Percentiles rank a stretch among this genome's conserved stretches.
These are phyloP conservation scores for Gossypium davidsonii DNA, from an alignment of 441 rosid genomes.

Conservation along the genomic window DNA sequence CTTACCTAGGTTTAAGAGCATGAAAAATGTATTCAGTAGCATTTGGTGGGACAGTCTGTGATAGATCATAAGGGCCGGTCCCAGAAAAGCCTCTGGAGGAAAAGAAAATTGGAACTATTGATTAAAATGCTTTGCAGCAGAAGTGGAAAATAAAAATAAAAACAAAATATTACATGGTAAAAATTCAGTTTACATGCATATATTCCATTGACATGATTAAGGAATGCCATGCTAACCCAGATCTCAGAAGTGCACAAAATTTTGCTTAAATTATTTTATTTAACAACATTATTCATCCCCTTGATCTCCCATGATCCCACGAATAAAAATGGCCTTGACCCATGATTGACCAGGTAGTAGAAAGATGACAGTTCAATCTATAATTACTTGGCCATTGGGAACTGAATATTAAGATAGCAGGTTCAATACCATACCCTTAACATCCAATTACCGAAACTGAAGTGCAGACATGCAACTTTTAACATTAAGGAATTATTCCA, in stretches of 20 bases:
- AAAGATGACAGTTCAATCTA: not conserved
- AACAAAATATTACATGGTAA: not conserved
- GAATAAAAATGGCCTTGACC: too few species aligned
- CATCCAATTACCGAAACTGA: not conserved
- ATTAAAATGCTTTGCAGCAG: constrained; percentile 3
- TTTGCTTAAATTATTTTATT: not conserved
- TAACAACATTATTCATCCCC: not conserved
- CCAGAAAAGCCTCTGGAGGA: constrained; percentile 28
- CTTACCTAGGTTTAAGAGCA: constrained; percentile 63
- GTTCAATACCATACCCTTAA: not conserved
- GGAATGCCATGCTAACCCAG: not conserved
- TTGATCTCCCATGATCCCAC: not conserved
- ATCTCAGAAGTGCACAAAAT: not conserved
- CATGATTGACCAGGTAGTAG: not conserved
- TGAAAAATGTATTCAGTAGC: constrained; percentile 59
- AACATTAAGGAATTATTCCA: not conserved
- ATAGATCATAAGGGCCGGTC: constrained; percentile 35
- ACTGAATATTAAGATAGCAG: not conserved
- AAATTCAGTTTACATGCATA: not conserved
- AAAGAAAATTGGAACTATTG: not conserved
- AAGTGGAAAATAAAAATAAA: not conserved
- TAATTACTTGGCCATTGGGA: not conserved
- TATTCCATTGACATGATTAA: not conserved
- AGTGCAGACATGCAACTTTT: not conserved
- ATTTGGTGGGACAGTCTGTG: constrained; percentile 43